These are phyloP conservation scores for Scytalidium sp. DNA, from an alignment of 2,329 filamentous ascomycete genomes.

Conservation along the genomic window DNA sequence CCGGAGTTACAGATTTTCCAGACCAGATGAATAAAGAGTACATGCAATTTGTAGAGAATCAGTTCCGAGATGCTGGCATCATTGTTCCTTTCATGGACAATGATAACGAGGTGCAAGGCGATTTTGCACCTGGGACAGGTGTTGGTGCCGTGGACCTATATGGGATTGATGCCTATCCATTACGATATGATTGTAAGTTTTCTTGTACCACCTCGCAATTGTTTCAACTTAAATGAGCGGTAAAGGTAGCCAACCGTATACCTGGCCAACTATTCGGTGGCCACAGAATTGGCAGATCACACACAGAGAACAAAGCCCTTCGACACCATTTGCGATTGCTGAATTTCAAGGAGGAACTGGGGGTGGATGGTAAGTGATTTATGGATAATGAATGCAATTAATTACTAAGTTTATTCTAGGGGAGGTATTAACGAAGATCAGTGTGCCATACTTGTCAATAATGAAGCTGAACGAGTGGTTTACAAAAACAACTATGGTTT, in stretches of 20 bases:
- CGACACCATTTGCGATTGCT: conserved; percentile 57
- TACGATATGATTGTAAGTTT: conserved; percentile 3
- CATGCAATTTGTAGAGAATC: conserved; percentile 64
- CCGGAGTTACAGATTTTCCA: conserved; percentile 41
- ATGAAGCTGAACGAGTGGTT: conserved; percentile 69
- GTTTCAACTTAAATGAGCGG: background rate
- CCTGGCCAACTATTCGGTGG: conserved; percentile 1
- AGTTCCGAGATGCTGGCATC: conserved; percentile 63
- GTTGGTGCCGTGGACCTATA: conserved; percentile 17
- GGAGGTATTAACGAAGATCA: conserved; percentile 30
- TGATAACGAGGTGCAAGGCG: conserved; percentile 44
- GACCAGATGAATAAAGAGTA: conserved; percentile 52
- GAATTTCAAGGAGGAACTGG: conserved; percentile 61
- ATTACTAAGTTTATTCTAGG: background rate
- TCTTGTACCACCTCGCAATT: background rate
- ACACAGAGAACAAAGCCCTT: conserved; percentile 58
- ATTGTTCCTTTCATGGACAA: conserved; percentile 72
- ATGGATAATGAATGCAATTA: background rate
- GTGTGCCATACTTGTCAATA: conserved; percentile 61
- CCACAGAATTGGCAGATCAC: conserved; percentile 50
- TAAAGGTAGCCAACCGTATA: conserved; percentile 3
- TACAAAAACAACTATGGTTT: conserved; percentile 70
- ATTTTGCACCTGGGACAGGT: conserved; percentile 7
- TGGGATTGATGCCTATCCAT: conserved; percentile 34
- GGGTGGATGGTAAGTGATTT: background rate